Base-by-base conservation (phyloP, 2,329 filamentous ascomycete genomes). In the Aspergillus ustus region DNA sequence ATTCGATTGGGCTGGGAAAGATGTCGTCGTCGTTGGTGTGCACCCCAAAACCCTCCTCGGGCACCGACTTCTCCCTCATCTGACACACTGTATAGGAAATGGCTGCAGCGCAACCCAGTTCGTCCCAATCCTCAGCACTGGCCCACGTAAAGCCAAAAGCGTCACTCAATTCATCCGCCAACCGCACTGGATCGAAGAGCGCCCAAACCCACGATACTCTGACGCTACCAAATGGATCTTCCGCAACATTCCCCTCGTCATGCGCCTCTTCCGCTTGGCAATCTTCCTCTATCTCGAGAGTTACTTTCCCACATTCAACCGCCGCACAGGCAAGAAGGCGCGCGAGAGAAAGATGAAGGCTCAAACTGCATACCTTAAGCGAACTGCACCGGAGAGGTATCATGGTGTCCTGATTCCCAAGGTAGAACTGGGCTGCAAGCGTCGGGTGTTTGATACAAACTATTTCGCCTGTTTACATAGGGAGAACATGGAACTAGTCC, bases 121-220 rank as follows among this genome's bases (percentile, higher is more conserved):
- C 45, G 77, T 83, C 1, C 81, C 81, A 3, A 76, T 80, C 40
- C 75, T 82, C 69, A 76, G 75, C 17, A 68, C 70, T 34, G 72
- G 71, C n/a, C 68, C 71, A 2, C 67, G 66, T 13, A 71, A 76
- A 4, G 80, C 75, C 9, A 75, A 71, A 20, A 76, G 73, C 25
- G 70, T 83, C 22, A 80, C 77, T 0, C 82, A 85, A 52, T 84
- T 85, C 64, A 77, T 73, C n/a, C 78, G 81, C 8, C 82, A 84
- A 69, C 72, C 82, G 4, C 83, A 85, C 61, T 85, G 80, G 72
- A 72, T 85, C 1, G 73, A 77, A 2, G 78, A 81, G 52, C 75
- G 81, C 11, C 74, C 78, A 0, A 82, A 82, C 54, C 78, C 76
- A 0, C 61, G 70, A 51, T 83, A 83, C 63, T 73, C 75, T 0